Percentiles rank a stretch among this genome's conserved stretches.
Conservation (phyloP, 768 basidiomycete genomes). For the Mycena vitilis region DNA sequence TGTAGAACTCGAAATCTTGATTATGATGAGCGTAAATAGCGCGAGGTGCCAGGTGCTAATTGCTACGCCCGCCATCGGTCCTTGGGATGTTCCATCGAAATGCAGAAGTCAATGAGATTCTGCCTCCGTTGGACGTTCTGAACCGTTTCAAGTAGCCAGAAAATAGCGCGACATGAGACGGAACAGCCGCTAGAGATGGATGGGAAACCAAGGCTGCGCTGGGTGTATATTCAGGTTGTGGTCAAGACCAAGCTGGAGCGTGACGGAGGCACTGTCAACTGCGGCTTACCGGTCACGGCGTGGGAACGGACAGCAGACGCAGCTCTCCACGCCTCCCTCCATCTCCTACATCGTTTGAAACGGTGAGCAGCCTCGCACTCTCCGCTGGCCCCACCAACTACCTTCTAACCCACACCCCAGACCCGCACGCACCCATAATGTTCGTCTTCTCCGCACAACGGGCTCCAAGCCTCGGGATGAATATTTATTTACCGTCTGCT, state of each 20-base stretch:
- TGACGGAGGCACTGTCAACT: constrained; percentile 4
- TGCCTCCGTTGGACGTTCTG: no score
- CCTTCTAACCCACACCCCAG: constrained; percentile 34
- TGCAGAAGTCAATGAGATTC: neutral
- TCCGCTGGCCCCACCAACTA: constrained; percentile 7
- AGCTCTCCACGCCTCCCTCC: constrained; percentile 29
- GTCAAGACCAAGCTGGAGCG: neutral
- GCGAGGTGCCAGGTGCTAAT: neutral
- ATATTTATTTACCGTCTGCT: neutral
- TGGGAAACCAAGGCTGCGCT: constrained; percentile 12
- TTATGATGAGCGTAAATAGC: neutral
- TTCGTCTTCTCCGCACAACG: constrained; percentile 39
- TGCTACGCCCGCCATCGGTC: no score
- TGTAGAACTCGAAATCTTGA: neutral
- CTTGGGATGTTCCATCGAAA: neutral
- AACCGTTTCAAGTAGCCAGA: no score
- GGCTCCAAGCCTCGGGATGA: neutral
- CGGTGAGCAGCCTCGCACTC: constrained; percentile 45
- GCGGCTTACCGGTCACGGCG: constrained; percentile 14
- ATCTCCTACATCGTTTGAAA: constrained; percentile 51
- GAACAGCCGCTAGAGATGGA: neutral
- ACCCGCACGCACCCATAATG: constrained; percentile 52
- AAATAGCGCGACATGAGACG: neutral
- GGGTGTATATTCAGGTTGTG: neutral
- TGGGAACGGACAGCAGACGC: constrained; percentile 13